Evolutionary conservation across 225 moss, liverwort and hornwort genomes (phyloP), one percentile per base, ranked within the genome.

Genomic region (Antitrichia curtipendula): DNA sequence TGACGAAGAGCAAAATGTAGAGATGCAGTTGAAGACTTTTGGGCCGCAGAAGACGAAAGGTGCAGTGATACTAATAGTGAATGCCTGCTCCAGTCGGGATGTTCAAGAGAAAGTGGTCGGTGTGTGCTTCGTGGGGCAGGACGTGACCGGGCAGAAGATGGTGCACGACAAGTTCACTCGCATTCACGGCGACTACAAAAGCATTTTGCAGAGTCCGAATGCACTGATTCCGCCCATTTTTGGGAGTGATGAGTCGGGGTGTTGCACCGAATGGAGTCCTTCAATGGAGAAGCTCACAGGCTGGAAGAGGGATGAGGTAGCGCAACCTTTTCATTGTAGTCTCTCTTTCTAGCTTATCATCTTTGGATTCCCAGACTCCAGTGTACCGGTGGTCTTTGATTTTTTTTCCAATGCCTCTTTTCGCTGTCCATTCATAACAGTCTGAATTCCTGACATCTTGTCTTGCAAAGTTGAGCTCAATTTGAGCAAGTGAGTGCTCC

Each of bases 71-170:
- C 65, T 93, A 49, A 31, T 93, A 31, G 93, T 93, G 57, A 93
- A 93, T 73, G 93, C 93, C 53, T 93, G 93, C 57, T 90, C 91
- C 10, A 93, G 93, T 88, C 90, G 93, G 60, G 90, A 93, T 54
- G 90, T 93, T 21, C 91, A 87, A 84, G 93, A 93, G 84, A 92
- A 86, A 84, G 93, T 93, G 54, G 92, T 93, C 12, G 93, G 93
- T 31, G 93, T 93, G 83, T 93, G 93, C 87, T 93, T 93, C 56
- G 93, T 93, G 50, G 93, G 93, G 41, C 93, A 93, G 86, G 93
- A 93, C 66, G 88, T 93, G 86, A 93, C 93, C 52, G 86, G 90
- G 21, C 93, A 93, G n/a, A 93, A 92, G 84, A 24, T 89, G 86
- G 93, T 93, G 11, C 89, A 73, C 43, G 92, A 93, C 82, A 93